phyloP scores from a whole-genome alignment of 805 yeast species.

The Vanderwaltozyma verrucispora region DNA sequence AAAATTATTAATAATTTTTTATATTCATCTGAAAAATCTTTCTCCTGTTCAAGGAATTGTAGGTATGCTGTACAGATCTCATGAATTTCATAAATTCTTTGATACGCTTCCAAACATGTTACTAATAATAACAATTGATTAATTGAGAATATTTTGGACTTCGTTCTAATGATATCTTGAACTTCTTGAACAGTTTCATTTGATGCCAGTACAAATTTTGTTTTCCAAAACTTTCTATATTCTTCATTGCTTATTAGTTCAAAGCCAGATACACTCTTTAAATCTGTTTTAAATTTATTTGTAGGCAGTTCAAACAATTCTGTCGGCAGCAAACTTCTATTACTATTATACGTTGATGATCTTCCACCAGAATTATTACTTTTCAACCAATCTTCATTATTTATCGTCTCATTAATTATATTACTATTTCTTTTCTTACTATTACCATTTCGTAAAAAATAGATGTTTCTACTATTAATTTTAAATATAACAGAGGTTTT shows the following conservation, averaged over 20 bases:
- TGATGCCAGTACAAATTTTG: constrained; percentile 11
- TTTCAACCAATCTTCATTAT: background rate
- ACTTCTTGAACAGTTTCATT: constrained; percentile 6
- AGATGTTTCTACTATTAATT: background rate
- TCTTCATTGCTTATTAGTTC: background rate
- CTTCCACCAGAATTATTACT: background rate
- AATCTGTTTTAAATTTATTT: no score
- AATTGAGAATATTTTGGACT: constrained; percentile 9
- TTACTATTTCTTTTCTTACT: no score
- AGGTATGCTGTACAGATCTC: constrained; percentile 10
- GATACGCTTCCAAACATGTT: constrained; percentile 5
- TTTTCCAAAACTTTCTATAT: constrained; percentile 8
- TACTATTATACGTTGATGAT: background rate
- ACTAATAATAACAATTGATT: constrained; percentile 12
- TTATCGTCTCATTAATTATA: no score
- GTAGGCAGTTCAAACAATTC: background rate
- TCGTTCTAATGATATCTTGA: constrained; percentile 2
- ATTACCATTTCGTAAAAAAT: no score
- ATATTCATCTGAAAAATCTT: background rate
- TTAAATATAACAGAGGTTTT: no score
- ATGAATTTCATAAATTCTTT: constrained; percentile 14
- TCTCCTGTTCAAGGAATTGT: constrained; percentile 2
- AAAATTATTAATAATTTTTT: constrained; percentile 10
- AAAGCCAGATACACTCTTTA: background rate
- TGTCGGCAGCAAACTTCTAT: background rate